Percentiles rank a stretch among this genome's conserved stretches.
Evolutionary conservation across 176 grass and related monocot genomes (phyloP).

Genomic region (Zoysia japonica): DNA sequence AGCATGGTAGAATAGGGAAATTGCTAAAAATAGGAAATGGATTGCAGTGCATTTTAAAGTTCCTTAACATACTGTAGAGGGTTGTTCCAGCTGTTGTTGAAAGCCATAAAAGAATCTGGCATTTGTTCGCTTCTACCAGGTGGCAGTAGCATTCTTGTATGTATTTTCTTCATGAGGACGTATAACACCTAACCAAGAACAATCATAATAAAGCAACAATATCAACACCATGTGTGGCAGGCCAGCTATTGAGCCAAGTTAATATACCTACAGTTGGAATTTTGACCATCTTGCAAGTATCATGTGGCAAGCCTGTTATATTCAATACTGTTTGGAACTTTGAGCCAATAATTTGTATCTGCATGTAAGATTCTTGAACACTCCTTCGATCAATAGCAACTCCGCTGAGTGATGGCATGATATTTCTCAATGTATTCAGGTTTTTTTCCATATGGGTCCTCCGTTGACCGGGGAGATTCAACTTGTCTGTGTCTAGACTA

Average conservation of each 20-base stretch:
- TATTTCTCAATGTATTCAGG: conserved; percentile 51
- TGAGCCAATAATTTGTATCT: conserved; percentile 16
- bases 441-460: conserved; percentile 80
- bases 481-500: conserved; percentile 90
- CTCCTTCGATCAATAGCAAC: conserved; percentile 10
- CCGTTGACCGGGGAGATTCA: conserved; percentile 86
- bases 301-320: conserved; percentile 15
- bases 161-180: neutral
- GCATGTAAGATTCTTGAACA: neutral
- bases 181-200: neutral
- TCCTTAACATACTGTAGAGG: neutral
- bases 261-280: conserved; percentile 22
- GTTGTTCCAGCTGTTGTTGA: neutral
- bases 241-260: neutral
- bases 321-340: conserved; percentile 5
- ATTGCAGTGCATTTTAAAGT: neutral
- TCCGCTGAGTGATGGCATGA: neutral
- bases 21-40: conserved; percentile 1
- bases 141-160: neutral
- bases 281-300: conserved; percentile 4
- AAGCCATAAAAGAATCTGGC: neutral
- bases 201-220: neutral
- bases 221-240: neutral
- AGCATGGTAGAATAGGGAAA: neutral
- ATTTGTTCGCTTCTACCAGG: neutral